Evolutionary conservation across 306 rosid species (phyloP).

Genomic region (Vicia faba): DNA sequence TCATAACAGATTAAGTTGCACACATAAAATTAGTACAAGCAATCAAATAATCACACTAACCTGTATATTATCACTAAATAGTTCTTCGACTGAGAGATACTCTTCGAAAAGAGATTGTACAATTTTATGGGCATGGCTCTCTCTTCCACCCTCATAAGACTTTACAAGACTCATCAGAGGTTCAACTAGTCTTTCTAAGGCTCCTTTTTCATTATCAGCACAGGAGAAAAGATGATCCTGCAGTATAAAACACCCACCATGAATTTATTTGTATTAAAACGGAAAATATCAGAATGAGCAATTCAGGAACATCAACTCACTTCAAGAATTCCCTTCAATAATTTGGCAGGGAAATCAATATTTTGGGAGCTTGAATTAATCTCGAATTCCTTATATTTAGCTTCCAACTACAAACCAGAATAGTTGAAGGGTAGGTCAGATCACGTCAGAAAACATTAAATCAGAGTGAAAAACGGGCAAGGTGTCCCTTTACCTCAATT

Average conservation of each 20-base stretch:
- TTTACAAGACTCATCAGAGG: conserved; percentile 85
- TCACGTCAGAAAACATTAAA: conserved; percentile 36
- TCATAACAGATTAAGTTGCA: conserved; percentile 23
- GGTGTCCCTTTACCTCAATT: conserved; percentile 58
- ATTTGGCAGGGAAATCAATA: conserved; percentile 89
- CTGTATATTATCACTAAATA: conserved; percentile 92
- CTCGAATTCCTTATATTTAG: conserved; percentile 80
- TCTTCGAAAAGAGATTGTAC: conserved; percentile 94
- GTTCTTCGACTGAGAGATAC: conserved; percentile 85
- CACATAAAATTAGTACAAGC: conserved; percentile 32
- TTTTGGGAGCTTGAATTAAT: conserved; percentile 64
- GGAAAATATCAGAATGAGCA: conserved; percentile 27
- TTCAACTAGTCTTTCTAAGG: conserved; percentile 91
- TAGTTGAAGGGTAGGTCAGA: conserved; percentile 32
- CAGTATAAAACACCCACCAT: conserved; percentile 37
- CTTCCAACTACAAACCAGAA: conserved; percentile 75
- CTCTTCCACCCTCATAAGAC: conserved; percentile 98
- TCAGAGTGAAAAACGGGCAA: conserved; percentile 17
- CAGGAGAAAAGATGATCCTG: conserved; percentile 75
- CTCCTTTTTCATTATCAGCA: conserved; percentile 82
- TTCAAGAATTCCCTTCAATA: conserved; percentile 73
- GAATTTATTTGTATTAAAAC: conserved; percentile 20
- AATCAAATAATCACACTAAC: conserved; percentile 46
- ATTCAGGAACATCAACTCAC: conserved; percentile 58
- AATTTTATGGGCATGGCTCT: conserved; percentile 88